Evolutionary conservation across 768 basidiomycete species (phyloP), one percentile per base, ranked within the genome.

Genomic region (Cystobasidium ongulense): DNA sequence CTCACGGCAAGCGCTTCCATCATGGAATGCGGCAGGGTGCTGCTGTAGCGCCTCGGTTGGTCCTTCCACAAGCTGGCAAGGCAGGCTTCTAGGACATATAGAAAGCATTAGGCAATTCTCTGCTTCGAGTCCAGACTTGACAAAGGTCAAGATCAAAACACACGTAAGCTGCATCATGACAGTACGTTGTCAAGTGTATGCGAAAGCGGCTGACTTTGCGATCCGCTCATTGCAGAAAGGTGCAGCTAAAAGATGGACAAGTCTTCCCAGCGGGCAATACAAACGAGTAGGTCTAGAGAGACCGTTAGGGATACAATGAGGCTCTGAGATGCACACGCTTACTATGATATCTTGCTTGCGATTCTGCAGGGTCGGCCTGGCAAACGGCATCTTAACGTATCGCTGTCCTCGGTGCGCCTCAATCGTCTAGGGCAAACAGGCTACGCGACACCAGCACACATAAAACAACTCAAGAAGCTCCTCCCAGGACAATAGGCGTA

Each of bases 311-410:
- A 13, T 46, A 46, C 43, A 46, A 46, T 13, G 43, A 46, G 43
- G 43, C 43, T 46, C n/a, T n/a, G n/a, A n/a, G n/a, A n/a, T n/a
- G n/a, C n/a, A n/a, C n/a, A n/a, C n/a, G 43, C n/a, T 46, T n/a
- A 13, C 11, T 3, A 29, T 21, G 8, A 17, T 59, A 27, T 5
- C 57, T 59, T 27, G 23, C 27, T 11, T 27, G 25, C 5, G 8
- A 29, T 59, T 29, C 25, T 59, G 11, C 11, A 59, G 57, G 57
- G 57, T 15, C 57, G 57, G 13, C 57, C 57, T 59, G 57, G 57
- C 57, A 59, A 59, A 23, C 57, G 57, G 57, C 57, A 59, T 59
- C 27, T 59, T 17, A 59, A 59, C 25, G 57, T 59, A 10, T 59
- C 57, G 33, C 21, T 59, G 57, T 59, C 57, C 1, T 59, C 57